Evolutionary conservation across 495 filamentous ascomycete genomes (phyloP), one percentile per base, ranked within the genome.

Genomic region (Eremomyces bilateralis): DNA sequence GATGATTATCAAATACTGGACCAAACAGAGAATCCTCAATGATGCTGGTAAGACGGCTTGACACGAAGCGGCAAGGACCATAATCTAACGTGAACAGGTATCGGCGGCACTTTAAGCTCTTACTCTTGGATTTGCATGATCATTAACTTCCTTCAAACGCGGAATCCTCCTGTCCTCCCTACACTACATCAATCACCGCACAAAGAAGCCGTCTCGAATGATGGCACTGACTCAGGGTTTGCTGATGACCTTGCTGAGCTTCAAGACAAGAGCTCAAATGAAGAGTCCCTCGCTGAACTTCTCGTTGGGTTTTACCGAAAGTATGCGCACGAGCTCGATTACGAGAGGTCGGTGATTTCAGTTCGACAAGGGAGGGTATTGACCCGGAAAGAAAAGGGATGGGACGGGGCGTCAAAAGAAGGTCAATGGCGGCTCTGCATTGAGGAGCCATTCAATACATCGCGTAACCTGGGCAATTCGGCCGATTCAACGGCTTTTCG

Each of bases 71-170:
- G 4, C 31, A 15, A 2, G 16, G 5, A 4, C 29, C 15, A 4
- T 17, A 36, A 42, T 21, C 36, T 10, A 18, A 21, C 36, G 29
- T 47, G 20, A 34, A 33, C 46, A 91, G 85, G 77, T 24, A 71
- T 84, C 46, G 88, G 90, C 37, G 90, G 82, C 29, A 97, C 88
- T 4, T 60, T 97, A 17, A 94, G 88, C 53, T 95, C 90, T 6
- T 97, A 97, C 48, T 92, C 88, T n/a, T 97, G 88, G 88, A 94
- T 93, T 51, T 95, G 88, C 59, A 71, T 95, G 68, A 92, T 95
- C 42, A 75, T 97, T 45, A 88, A 83, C 40, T 97, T 95, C 51
- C 64, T 97, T 21, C 88, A 97, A 54, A 76, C 79, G 20, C 70
- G 88, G 45, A 63, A 81, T 39, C 82, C 85, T 29, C 84, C 84